These are phyloP conservation scores for Amanita exitialis DNA, from an alignment of 768 basidiomycete genomes.

Conservation along the genomic window DNA sequence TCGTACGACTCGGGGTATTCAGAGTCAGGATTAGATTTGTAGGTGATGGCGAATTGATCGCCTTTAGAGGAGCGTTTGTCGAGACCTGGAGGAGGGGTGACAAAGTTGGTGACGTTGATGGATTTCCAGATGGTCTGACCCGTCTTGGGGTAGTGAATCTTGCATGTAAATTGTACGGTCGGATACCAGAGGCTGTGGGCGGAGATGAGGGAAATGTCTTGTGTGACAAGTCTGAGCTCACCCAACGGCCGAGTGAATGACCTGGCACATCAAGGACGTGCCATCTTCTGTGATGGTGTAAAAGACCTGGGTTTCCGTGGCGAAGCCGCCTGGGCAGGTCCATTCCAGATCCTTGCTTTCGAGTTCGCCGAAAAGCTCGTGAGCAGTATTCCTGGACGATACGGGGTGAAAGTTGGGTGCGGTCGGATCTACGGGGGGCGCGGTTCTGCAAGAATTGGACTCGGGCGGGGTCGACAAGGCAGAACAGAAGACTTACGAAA, in stretches of 20 bases:
- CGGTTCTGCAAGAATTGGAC: constrained; percentile 26
- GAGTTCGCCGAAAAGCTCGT: constrained; percentile 68
- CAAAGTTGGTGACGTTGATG: constrained; percentile 74
- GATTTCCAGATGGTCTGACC: constrained; percentile 78
- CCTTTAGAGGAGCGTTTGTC: constrained; percentile 85
- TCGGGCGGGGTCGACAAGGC: constrained; percentile 1
- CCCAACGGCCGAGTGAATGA: constrained; percentile 88
- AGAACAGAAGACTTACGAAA: constrained; percentile 50
- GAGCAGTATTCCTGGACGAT: constrained; percentile 41
- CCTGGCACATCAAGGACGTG: constrained; percentile 65
- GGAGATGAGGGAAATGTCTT: constrained; percentile 4
- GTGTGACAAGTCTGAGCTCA: constrained; percentile 26
- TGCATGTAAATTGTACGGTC: constrained; percentile 90
- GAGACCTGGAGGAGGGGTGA: constrained; percentile 59
- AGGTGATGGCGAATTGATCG: constrained; percentile 73
- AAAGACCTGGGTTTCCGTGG: constrained; percentile 84
- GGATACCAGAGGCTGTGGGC: constrained; percentile 78
- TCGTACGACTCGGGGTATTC: constrained; percentile 70
- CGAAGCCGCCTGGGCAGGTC: constrained; percentile 76
- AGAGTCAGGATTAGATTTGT: constrained; percentile 42
- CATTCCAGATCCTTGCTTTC: constrained; percentile 71
- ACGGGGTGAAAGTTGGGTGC: constrained; percentile 83
- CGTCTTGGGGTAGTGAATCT: constrained; percentile 71
- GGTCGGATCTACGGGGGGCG: constrained; percentile 46
- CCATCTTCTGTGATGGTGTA: constrained; percentile 82